These are phyloP conservation scores for Acorus gramineus DNA, from an alignment of 106 monocot genomes.

Conservation along the genomic window DNA sequence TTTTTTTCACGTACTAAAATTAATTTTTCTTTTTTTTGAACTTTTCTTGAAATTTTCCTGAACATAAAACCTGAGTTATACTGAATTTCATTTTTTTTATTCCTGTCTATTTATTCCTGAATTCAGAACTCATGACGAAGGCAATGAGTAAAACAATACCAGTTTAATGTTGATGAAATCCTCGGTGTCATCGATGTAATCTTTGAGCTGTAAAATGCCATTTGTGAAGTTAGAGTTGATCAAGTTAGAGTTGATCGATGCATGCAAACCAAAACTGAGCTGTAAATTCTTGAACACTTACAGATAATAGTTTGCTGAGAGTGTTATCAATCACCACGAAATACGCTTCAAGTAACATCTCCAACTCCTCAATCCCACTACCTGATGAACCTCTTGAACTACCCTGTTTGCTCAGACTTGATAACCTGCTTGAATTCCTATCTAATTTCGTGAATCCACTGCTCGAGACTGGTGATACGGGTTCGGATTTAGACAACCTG, in stretches of 20 bases:
- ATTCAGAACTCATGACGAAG: no score
- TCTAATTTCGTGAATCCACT: not conserved
- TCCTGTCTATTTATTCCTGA: no score
- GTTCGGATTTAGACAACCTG: conserved; percentile 24
- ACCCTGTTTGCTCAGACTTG: conserved; percentile 11
- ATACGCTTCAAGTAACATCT: conserved; percentile 61
- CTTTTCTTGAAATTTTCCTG: no score
- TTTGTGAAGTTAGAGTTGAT: no score
- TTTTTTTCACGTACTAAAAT: no score
- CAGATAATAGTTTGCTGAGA: conserved; percentile 39
- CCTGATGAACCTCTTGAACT: conserved; percentile 15
- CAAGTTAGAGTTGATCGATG: no score
- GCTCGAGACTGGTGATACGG: no score
- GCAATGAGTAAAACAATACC: conserved; percentile 5
- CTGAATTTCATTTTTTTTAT: no score
- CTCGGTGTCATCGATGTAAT: conserved; percentile 59
- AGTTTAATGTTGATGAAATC: conserved; percentile 66
- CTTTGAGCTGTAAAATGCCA: conserved; percentile 28
- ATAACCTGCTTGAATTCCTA: not conserved
- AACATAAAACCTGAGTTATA: no score
- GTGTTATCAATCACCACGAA: conserved; percentile 47
- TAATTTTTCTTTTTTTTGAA: no score
- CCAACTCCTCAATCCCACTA: conserved; percentile 34
- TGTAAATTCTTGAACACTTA: conserved; percentile 9
- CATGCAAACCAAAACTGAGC: not conserved